Evolutionary conservation across 768 basidiomycete species (phyloP).

Genomic region (Lanmaoa pseudosensibilis): DNA sequence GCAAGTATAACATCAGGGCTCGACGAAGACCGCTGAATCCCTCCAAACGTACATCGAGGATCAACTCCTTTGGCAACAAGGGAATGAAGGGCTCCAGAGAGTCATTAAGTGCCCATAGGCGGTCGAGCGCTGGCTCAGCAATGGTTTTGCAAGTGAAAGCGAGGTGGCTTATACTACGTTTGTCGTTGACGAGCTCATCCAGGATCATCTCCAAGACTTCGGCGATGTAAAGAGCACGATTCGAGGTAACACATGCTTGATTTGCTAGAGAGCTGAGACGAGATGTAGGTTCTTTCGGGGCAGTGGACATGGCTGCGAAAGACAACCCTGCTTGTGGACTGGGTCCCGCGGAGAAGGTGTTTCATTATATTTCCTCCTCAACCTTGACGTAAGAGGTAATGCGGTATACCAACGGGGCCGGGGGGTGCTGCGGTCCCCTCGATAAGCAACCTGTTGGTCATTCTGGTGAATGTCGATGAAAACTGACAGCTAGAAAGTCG

Average conservation of each 20-base stretch:
- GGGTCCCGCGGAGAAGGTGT: background rate
- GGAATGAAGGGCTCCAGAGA: constrained; percentile 27
- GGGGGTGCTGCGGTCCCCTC: background rate
- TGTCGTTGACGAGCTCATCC: constrained; percentile 20
- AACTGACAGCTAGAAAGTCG: background rate
- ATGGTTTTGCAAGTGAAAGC: constrained; percentile 24
- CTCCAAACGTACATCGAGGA: constrained; percentile 18
- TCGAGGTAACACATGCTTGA: background rate
- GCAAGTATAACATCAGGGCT: constrained; percentile 6
- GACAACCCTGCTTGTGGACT: background rate
- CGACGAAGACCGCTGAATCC: background rate
- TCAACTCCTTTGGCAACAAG: constrained; percentile 21
- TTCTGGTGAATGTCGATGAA: background rate
- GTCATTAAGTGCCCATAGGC: constrained; percentile 24
- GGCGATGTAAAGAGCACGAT: constrained; percentile 17
- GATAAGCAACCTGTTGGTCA: background rate
- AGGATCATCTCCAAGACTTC: constrained; percentile 26
- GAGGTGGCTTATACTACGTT: constrained; percentile 16
- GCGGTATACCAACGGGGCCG: background rate
- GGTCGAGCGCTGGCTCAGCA: constrained; percentile 23
- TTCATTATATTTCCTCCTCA: background rate
- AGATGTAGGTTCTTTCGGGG: background rate
- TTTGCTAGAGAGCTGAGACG: background rate
- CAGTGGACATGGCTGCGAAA: constrained; percentile 7
- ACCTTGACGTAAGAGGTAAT: constrained; percentile 12